Evolutionary conservation across 306 rosid species (phyloP), one percentile per base, ranked within the genome.

Genomic region (Casuarina equisetifolia): DNA sequence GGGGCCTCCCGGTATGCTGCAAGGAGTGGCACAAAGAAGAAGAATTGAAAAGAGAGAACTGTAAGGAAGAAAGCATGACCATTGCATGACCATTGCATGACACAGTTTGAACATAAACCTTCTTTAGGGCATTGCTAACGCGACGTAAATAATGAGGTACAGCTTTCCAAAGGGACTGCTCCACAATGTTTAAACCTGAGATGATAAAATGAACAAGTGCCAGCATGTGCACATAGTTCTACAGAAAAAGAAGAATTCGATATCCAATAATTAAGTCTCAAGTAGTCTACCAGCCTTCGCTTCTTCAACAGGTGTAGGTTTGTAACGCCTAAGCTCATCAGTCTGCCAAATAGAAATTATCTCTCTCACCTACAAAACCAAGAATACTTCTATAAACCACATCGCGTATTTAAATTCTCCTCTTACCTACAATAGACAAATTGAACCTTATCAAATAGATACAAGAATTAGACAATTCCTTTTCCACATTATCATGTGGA

Each of bases 301-400:
- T 89, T 93, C 98, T 85, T 93, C 98, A 69, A 91, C 98, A 19
- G 98, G 96, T 44, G 98, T 91, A 73, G 98, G 98, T 77, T 81
- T 89, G 52, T 90, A 92, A 78, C 98, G 96, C 86, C 98, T 86
- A 58, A 91, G 94, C 83, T 94, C 98, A 76, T 94, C 98, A 73
- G 98, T 94, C 84, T 94, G 98, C 98, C 98, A 94, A 81, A 94
- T 91, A 73, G 98, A 89, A 82, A 96, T 94, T 76, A 94, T 90
- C 88, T 94, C 98, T 80, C 98, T 89, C 79, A 94, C 96, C 98
- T 94, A 64, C 76, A 89, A 85, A 83, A 70, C 55, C 35, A 54
- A 86, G 2, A 68, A 17, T 50, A 70, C 69, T 75, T 17, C 71
- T 16, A 64, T 40, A 40, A 64, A 5, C 40, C 70, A 64, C 13